Evolutionary conservation across 2,329 filamentous ascomycete species (phyloP), one percentile per base, ranked within the genome.

Genomic region (Botrytis porri): DNA sequence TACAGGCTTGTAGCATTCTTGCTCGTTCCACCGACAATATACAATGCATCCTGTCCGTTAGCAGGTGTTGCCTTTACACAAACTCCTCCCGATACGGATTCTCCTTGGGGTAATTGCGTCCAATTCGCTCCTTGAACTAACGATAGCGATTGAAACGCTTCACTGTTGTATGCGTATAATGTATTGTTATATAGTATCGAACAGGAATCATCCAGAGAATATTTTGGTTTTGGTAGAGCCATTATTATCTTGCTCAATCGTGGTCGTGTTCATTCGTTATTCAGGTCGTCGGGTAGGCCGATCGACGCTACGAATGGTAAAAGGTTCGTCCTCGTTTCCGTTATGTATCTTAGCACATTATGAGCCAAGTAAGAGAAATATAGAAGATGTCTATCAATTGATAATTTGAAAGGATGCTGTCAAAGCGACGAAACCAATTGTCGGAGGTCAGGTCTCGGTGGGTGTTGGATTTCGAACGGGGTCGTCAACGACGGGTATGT

Each of bases 151-250:
- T 94, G 88, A 78, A 98, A 95, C 41, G 89, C 92, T 64, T 88
- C 83, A 14, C 89, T 83, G 9, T 93, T 93, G 82, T 93, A 97
- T 63, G 92, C 90, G 84, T 97, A 98, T 70, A 98, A 88, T 20
- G 90, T 94, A 81, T 94, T 90, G 80, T 94, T 86, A 84, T 93
- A 86, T 75, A 98, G 87, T 79, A 92, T 89, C 73, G 94, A 94
- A 83, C 95, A 98, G 79, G 93, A 90, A 82, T 91, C 89, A 81
- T 90, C 88, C 81, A 98, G 84, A 75, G 90, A 85, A 80, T 89
- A 86, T 70, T 88, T 84, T 70, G 94, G 94, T 79, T 89, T 84
- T 66, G 94, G 93, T 73, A 91, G 85, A 71, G 72, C 63, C 80
- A 81, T 81, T 72, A 65, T 76, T 64, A 72, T 69, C 41, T 72